These are phyloP conservation scores for Escallonia herrerae DNA, from an alignment of 129 eudicot species.

Conservation along the genomic window DNA sequence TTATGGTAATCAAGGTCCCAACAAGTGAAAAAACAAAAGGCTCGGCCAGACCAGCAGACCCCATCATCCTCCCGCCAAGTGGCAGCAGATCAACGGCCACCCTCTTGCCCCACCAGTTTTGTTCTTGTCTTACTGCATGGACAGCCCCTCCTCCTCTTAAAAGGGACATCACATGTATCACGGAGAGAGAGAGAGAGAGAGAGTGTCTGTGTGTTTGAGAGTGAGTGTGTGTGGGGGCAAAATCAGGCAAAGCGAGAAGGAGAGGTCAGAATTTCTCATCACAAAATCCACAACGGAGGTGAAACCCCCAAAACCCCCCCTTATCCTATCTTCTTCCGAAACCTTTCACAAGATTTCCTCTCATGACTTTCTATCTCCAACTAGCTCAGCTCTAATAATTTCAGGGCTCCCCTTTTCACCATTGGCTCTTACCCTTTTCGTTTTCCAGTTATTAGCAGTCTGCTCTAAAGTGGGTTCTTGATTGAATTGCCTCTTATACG, in stretches of 20 bases:
- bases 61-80: slow-evolving; percentile 37
- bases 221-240: background rate
- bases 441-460: background rate
- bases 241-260: slow-evolving; percentile 34
- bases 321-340: slow-evolving; percentile 51
- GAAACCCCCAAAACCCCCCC: slow-evolving; percentile 41
- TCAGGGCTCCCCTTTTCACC: background rate
- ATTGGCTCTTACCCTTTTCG: background rate
- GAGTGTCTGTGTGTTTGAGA: slow-evolving; percentile 23
- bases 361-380: slow-evolving; percentile 8
- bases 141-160: slow-evolving; percentile 20
- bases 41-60: slow-evolving; percentile 17
- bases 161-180: slow-evolving; percentile 52
- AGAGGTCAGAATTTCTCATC: slow-evolving; percentile 61
- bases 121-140: slow-evolving; percentile 29
- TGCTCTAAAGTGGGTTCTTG: slow-evolving; percentile 18
- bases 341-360: slow-evolving; percentile 21
- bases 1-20: slow-evolving; percentile 18
- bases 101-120: slow-evolving; percentile 23
- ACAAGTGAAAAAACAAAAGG: slow-evolving; percentile 38
- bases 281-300: slow-evolving; percentile 35
- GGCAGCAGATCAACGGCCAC: slow-evolving; percentile 26
- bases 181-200: slow-evolving; percentile 22
- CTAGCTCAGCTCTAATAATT: no score
- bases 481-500: slow-evolving; percentile 4